phyloP scores from a whole-genome alignment of 2,329 filamentous ascomycete species.

The Aureobasidium subglaciale region DNA sequence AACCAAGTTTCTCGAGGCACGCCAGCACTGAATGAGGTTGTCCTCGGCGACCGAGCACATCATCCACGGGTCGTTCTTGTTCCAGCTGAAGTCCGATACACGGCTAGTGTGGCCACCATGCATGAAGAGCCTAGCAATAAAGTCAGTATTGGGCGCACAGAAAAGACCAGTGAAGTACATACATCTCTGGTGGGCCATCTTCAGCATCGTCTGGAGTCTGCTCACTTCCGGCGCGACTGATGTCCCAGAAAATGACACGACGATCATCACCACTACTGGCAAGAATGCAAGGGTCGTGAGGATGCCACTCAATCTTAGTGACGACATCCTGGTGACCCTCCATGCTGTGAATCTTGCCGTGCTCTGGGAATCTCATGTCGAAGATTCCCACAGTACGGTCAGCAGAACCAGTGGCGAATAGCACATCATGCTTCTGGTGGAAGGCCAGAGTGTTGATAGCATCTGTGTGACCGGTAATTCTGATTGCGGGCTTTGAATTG shows the following conservation, averaged over 20 bases:
- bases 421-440: conserved; percentile 82
- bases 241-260: conserved; percentile 92
- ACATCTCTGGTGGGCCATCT: conserved; percentile 91
- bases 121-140: conserved; percentile 71
- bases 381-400: conserved; percentile 94
- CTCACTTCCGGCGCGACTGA: conserved; percentile 85
- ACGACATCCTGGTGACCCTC: conserved; percentile 86
- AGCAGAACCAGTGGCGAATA: conserved; percentile 86
- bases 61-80: conserved; percentile 92
- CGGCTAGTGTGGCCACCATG: conserved; percentile 97
- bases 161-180: conserved; percentile 31
- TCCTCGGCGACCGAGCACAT: conserved; percentile 94
- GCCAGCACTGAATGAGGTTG: conserved; percentile 85
- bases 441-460: conserved; percentile 95
- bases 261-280: conserved; percentile 90
- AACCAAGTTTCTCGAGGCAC: conserved; percentile 29
- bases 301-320: conserved; percentile 91
- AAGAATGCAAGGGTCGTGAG: conserved; percentile 77
- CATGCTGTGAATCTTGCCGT: conserved; percentile 81
- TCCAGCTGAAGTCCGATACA: conserved; percentile 96
- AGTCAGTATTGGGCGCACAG: conserved; percentile 22
- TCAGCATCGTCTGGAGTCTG: conserved; percentile 92
- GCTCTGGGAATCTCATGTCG: conserved; percentile 65
- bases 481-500: conserved; percentile 44
- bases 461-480: conserved; percentile 74